Evolutionary conservation across 805 yeast genomes (phyloP), one percentile per base, ranked within the genome.

Genomic region (Monosporozyma servazzii): DNA sequence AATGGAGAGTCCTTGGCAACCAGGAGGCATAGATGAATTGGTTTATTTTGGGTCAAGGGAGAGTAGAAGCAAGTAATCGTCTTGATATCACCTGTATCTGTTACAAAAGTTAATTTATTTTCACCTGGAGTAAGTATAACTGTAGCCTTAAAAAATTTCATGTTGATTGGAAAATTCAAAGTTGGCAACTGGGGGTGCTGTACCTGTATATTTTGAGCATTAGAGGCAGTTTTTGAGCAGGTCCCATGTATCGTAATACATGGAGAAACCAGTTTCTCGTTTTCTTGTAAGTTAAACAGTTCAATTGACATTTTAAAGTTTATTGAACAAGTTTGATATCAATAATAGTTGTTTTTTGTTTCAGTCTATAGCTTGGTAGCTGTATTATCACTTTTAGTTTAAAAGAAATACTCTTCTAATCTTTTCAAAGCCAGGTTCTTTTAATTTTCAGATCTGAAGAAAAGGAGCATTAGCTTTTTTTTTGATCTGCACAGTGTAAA

Each of bases 11-110:
- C 98, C 50, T 71, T 75, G 2, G 87, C 97, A 2, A 88, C 68
- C 13, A 91, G 64, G 8, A 89, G 63, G 62, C 93, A 88, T 47
- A 90, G 66, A 65, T 90, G 93, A n/a, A 90, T 69, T 0, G 93
- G 93, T 46, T 86, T 86, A 58, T 85, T 80, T 50, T 80, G 77
- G 2, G 72, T 59, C 27, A 85, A 61, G 0, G 88, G 89, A 0
- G 72, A 64, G 62, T 81, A 84, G 49, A 67, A 67, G 43, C 84
- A 62, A 0, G 58, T 63, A 20, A 79, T 52, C 0, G 63, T 50
- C 18, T 59, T 51, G 1, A 53, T 47, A 0, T 77, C 76, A 11
- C 71, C 70, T 20, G 70, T 63, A 29, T 77, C 81, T 2, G 76
- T 74, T 5, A 58, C 57, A 49, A 86, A 76, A 1, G 68, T 61